Conservation (phyloP, 1,284 basidiomycete species). For the Malassezia sympodialis region DNA sequence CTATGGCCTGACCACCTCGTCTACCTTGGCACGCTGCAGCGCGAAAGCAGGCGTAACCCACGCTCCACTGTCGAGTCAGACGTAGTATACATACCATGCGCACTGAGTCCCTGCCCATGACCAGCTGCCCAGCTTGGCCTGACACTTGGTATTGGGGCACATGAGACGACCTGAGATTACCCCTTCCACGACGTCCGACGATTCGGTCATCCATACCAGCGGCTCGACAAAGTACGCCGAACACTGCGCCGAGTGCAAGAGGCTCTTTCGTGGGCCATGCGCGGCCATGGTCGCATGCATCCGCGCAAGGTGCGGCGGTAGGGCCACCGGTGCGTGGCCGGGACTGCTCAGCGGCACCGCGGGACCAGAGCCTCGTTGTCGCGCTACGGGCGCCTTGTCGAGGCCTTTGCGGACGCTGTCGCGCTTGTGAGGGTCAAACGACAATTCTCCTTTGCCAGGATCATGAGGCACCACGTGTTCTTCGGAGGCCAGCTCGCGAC, state of each 20-base stretch:
- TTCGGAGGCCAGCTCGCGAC: slow-evolving; percentile 31
- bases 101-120: slow-evolving; percentile 94
- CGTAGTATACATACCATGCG: slow-evolving; percentile 58
- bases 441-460: slow-evolving; percentile 36
- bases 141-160: slow-evolving; percentile 82
- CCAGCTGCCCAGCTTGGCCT: slow-evolving; percentile 81
- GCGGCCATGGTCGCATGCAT: background rate
- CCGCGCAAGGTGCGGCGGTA: slow-evolving; percentile 7
- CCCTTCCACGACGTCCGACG: slow-evolving; percentile 62
- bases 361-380: background rate
- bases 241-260: slow-evolving; percentile 56
- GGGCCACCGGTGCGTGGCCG: background rate
- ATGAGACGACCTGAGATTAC: slow-evolving; percentile 72
- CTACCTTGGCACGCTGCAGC: slow-evolving; percentile 77
- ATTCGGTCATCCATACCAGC: slow-evolving; percentile 77
- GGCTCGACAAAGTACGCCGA: slow-evolving; percentile 95
- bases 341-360: background rate
- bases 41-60: slow-evolving; percentile 64
- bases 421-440: slow-evolving; percentile 35
- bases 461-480: slow-evolving; percentile 42
- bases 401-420: slow-evolving; percentile 14
- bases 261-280: background rate
- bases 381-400: background rate
- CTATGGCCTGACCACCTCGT: slow-evolving; percentile 53
- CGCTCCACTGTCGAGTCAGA: slow-evolving; percentile 24